A percentile compares a stretch with the other conserved stretches of the same genome.
These are phyloP conservation scores for Candolleomyces efflorescens DNA, from an alignment of 768 basidiomycete genomes.

Conservation along the genomic window DNA sequence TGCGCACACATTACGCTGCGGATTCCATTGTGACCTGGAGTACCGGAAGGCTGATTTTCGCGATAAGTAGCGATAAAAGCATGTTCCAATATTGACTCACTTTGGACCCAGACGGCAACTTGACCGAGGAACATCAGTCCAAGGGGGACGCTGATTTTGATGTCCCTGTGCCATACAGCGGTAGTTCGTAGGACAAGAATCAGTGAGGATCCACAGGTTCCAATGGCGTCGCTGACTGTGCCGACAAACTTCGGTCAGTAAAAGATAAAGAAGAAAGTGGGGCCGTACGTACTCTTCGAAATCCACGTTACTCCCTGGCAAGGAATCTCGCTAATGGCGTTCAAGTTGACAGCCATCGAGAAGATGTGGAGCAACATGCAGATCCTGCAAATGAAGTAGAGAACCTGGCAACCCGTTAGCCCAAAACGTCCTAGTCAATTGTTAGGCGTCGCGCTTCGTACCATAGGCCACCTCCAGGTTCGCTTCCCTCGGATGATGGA, in stretches of 20 bases:
- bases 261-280: neutral
- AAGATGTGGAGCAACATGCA: constrained; percentile 30
- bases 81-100: constrained; percentile 13
- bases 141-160: constrained; percentile 19
- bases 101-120: constrained; percentile 27
- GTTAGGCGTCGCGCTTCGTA: constrained; percentile 3
- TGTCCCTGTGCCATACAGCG: constrained; percentile 28
- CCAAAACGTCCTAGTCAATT: neutral
- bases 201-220: constrained; percentile 27
- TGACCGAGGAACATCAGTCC: constrained; percentile 23
- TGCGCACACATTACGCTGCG: constrained; percentile 23
- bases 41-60: constrained; percentile 24
- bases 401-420: constrained; percentile 14
- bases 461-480: constrained; percentile 32
- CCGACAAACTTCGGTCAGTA: neutral
- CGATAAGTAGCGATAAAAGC: too few species aligned
- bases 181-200: constrained; percentile 30
- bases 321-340: constrained; percentile 28
- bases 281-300: constrained; percentile 23
- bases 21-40: constrained; percentile 26
- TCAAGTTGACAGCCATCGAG: constrained; percentile 27
- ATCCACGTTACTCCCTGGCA: constrained; percentile 29
- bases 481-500: constrained; percentile 26
- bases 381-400: constrained; percentile 29
- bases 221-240: constrained; percentile 28